Conservation (phyloP, 306 rosid genomes). For the Herpetospermum pedunculosum region DNA sequence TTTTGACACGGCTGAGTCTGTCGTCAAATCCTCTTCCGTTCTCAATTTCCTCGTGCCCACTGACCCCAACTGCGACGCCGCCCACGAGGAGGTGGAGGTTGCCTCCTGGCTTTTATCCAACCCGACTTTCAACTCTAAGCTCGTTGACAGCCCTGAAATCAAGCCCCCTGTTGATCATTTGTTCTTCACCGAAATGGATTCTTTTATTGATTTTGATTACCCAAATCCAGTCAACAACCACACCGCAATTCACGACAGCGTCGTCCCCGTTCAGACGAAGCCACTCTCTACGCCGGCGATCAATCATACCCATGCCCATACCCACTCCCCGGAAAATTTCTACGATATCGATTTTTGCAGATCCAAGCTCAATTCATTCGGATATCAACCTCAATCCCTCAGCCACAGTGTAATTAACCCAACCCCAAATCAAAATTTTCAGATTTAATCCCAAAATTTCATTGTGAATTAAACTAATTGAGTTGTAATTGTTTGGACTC, state of each 20-base stretch:
- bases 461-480: background rate
- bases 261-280: conserved; percentile 73
- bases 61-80: conserved; percentile 12
- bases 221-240: conserved; percentile 32
- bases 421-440: background rate
- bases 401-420: conserved; percentile 68
- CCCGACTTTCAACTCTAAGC: conserved; percentile 34
- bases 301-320: conserved; percentile 24
- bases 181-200: conserved; percentile 60
- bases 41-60: conserved; percentile 21
- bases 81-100: conserved; percentile 18
- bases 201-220: conserved; percentile 64
- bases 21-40: conserved; percentile 31
- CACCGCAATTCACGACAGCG: conserved; percentile 44
- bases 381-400: conserved; percentile 51
- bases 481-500: background rate
- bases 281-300: conserved; percentile 15
- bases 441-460: background rate
- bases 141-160: conserved; percentile 33
- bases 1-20: conserved; percentile 43
- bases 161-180: conserved; percentile 33
- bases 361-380: conserved; percentile 68
- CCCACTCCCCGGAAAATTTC: conserved; percentile 30
- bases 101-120: conserved; percentile 44
- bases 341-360: conserved; percentile 70